Base-by-base conservation (phyloP, 108 stramenopile genomes). In the Cyclotella kingstonii region DNA sequence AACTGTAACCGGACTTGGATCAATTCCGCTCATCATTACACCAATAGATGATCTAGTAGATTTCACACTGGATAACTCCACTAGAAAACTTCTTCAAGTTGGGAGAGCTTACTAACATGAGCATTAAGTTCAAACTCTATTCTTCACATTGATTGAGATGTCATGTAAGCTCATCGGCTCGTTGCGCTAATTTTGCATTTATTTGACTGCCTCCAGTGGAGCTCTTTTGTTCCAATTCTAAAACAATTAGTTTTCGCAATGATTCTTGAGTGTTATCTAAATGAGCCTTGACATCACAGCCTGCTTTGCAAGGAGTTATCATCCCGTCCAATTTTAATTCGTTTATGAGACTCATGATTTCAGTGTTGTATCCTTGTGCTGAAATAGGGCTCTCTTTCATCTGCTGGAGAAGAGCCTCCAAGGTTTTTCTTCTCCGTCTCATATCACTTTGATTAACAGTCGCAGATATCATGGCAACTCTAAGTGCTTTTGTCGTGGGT, bases 41-140 rank as follows among this genome's bases (percentile, higher is more conserved):
- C 91, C 91, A 7, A 91, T 91, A 43, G 90, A 91, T 59, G 40
- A 68, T 14, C 56, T 50, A 11, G 90, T 91, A 2, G 90, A 91
- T 53, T 48, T 63, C 7, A 43, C 80, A 22, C 64, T 91, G 60
- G 84, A 91, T 58, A 68, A 67, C 38, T 78, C 85, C 23, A 84
- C 70, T 28, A 76, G 90, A 31, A 53, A 64, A 34, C 56, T 66
- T 48, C n/a, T 79, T n/a, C 31, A 22, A 30, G 29, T 63, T 42
- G 4, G 55, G 34, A 23, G 4, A 44, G n/a, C n/a, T n/a, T n/a
- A n/a, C n/a, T n/a, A n/a, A n/a, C n/a, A n/a, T n/a, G n/a, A n/a
- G n/a, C n/a, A n/a, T n/a, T n/a, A n/a, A n/a, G n/a, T n/a, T 30
- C 26, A 50, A 14, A 30, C 28, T 22, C 17, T n/a, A n/a, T n/a